These are phyloP conservation scores for Byssothecium circinans DNA, from an alignment of 2,329 filamentous ascomycete genomes.

Conservation along the genomic window DNA sequence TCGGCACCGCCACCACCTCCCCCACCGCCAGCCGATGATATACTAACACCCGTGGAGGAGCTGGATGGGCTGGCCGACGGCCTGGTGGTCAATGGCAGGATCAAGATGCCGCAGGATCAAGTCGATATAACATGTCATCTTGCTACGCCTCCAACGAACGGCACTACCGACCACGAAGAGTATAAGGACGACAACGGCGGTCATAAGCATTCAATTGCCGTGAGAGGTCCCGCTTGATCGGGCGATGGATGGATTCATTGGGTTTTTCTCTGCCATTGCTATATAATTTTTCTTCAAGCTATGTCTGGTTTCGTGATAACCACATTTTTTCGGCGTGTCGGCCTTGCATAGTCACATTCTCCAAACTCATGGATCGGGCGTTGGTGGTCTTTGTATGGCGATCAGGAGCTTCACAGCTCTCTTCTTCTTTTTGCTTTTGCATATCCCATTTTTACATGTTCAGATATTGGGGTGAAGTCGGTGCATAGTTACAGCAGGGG, in stretches of 20 bases:
- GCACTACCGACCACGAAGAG: constrained; percentile 26
- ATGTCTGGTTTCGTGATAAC: background rate
- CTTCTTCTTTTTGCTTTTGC: background rate
- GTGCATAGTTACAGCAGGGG: too few relatives aligned
- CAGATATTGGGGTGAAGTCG: constrained; percentile 11
- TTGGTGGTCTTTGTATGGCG: background rate
- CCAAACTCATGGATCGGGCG: background rate
- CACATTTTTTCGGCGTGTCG: constrained; percentile 5
- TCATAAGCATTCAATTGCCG: background rate
- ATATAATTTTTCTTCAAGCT: background rate
- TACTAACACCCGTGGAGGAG: constrained; percentile 31
- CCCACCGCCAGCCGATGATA: constrained; percentile 36
- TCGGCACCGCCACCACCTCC: constrained; percentile 48
- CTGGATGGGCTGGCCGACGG: constrained; percentile 4
- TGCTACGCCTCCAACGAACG: constrained; percentile 48
- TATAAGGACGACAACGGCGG: constrained; percentile 1
- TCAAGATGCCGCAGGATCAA: constrained; percentile 20
- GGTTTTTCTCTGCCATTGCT: background rate
- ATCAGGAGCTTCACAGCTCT: background rate
- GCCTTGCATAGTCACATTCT: background rate
- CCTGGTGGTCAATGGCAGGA: constrained; percentile 13
- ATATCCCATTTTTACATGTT: constrained; percentile 1
- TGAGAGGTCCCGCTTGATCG: background rate
- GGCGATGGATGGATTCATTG: background rate
- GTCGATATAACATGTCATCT: constrained; percentile 46